Conservation (phyloP, 2,329 filamentous ascomycete genomes). For the Herpotrichia juniperi region DNA sequence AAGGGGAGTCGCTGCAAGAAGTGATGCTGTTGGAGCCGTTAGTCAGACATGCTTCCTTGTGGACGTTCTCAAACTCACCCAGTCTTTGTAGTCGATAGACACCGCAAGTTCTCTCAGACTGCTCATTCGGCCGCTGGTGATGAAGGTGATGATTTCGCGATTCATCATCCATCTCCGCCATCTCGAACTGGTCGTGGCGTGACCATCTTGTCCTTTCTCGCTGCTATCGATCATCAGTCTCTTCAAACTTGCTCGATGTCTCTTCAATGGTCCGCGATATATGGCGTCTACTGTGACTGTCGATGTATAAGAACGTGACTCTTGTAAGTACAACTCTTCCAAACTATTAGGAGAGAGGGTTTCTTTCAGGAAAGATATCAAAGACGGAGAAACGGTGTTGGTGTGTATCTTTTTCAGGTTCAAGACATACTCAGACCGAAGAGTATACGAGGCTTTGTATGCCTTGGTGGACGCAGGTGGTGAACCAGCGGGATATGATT, state of each 20-base stretch:
- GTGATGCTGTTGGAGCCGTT: slow-evolving; percentile 63
- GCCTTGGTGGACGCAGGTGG: slow-evolving; percentile 41
- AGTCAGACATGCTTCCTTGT: slow-evolving; percentile 5
- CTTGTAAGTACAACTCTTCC: slow-evolving; percentile 80
- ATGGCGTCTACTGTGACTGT: slow-evolving; percentile 72
- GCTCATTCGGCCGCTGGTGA: slow-evolving; percentile 78
- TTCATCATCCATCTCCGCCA: slow-evolving; percentile 76
- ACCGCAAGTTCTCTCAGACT: slow-evolving; percentile 74
- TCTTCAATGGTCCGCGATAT: slow-evolving; percentile 70
- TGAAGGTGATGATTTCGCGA: slow-evolving; percentile 71
- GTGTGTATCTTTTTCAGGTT: slow-evolving; percentile 77
- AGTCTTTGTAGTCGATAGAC: slow-evolving; percentile 75
- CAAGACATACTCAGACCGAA: slow-evolving; percentile 53
- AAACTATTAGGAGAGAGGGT: slow-evolving; percentile 78
- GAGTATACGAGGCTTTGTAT: slow-evolving; percentile 46
- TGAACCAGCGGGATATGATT: slow-evolving; percentile 35
- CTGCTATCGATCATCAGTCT: slow-evolving; percentile 78
- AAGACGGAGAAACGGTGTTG: slow-evolving; percentile 70
- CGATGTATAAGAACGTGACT: slow-evolving; percentile 62
- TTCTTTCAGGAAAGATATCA: slow-evolving; percentile 78
- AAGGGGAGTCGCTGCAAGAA: slow-evolving; percentile 77
- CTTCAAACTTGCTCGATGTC: slow-evolving; percentile 73
- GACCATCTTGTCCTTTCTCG: slow-evolving; percentile 56
- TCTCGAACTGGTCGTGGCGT: slow-evolving; percentile 45
- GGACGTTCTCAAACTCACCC: slow-evolving; percentile 61